phyloP scores from a whole-genome alignment of 1,284 basidiomycete genomes.

The Ustilago xerochloae region DNA sequence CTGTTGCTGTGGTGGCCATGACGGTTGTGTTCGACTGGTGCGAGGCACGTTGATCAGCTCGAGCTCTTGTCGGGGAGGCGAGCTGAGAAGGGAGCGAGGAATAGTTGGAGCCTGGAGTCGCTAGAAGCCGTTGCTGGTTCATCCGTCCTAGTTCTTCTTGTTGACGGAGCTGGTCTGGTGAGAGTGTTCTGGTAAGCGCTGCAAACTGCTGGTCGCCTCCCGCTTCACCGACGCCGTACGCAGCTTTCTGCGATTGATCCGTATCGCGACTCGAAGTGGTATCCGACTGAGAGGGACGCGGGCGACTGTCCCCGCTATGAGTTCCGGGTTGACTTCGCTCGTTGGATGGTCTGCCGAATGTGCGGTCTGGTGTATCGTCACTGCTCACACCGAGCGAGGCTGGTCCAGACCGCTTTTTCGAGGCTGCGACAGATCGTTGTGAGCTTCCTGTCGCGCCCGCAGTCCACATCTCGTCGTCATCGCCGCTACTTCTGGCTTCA shows the following conservation, averaged over 20 bases:
- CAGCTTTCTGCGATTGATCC: conserved; percentile 11
- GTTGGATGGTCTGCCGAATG: conserved; percentile 18
- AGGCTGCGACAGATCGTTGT: not conserved
- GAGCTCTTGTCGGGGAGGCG: not conserved
- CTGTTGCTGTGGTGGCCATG: conserved; percentile 4
- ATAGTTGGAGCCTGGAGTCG: not conserved
- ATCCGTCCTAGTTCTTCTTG: conserved; percentile 26
- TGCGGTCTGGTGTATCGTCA: conserved; percentile 20
- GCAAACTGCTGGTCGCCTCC: conserved; percentile 20
- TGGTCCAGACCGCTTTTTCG: conserved; percentile 1
- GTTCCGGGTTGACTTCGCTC: conserved; percentile 10
- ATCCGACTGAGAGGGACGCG: conserved; percentile 21
- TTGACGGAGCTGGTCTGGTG: conserved; percentile 12
- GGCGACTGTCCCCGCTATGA: conserved; percentile 8
- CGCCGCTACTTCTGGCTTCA: not conserved
- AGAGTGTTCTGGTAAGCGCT: conserved; percentile 10
- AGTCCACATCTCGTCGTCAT: conserved; percentile 17
- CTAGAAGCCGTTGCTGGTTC: conserved; percentile 17
- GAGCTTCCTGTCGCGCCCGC: not conserved
- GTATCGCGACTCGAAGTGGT: conserved; percentile 29
- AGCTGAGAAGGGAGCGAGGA: conserved; percentile 2
- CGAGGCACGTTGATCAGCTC: conserved; percentile 15
- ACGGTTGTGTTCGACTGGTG: conserved; percentile 26
- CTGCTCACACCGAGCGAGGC: not conserved
- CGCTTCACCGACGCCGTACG: conserved; percentile 31